Conservation (phyloP, 768 basidiomycete genomes). For the Leccinum variicolor region DNA sequence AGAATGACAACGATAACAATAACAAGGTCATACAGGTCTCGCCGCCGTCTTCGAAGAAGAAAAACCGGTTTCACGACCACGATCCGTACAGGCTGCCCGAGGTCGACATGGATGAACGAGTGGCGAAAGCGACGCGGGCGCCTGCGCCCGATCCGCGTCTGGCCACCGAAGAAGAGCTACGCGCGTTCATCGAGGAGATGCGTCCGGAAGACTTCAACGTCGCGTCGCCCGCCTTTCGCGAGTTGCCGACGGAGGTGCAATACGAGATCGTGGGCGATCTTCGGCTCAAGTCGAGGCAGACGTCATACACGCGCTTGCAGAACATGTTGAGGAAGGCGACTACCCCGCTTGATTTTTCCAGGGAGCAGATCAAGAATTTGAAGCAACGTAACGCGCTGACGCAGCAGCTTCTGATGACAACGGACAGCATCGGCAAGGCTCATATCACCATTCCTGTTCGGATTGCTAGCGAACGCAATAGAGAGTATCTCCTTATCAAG, state of each 20-base stretch:
- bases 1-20: slow-evolving; percentile 12
- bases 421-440: slow-evolving; percentile 88
- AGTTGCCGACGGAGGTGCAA: slow-evolving; percentile 92
- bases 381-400: slow-evolving; percentile 87
- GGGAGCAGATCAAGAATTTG: slow-evolving; percentile 90
- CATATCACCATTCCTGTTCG: slow-evolving; percentile 88
- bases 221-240: slow-evolving; percentile 82
- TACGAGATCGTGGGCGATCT: slow-evolving; percentile 98
- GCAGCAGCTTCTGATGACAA: slow-evolving; percentile 88
- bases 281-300: slow-evolving; percentile 90
- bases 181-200: slow-evolving; percentile 93
- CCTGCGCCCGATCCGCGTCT: slow-evolving; percentile 81
- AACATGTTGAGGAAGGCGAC: slow-evolving; percentile 78
- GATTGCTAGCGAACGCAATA: slow-evolving; percentile 93
- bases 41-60: slow-evolving; percentile 53
- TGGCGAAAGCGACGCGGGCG: slow-evolving; percentile 60
- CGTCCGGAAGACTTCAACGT: slow-evolving; percentile 94
- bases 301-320: slow-evolving; percentile 86
- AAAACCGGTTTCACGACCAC: slow-evolving; percentile 65
- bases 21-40: slow-evolving; percentile 25
- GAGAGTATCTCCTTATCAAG: slow-evolving; percentile 92
- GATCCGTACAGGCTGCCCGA: slow-evolving; percentile 95
- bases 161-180: slow-evolving; percentile 94
- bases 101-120: slow-evolving; percentile 61
- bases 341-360: slow-evolving; percentile 93